These are phyloP conservation scores for Metschnikowia colocasiae DNA, from an alignment of 805 yeast species.

Conservation along the genomic window DNA sequence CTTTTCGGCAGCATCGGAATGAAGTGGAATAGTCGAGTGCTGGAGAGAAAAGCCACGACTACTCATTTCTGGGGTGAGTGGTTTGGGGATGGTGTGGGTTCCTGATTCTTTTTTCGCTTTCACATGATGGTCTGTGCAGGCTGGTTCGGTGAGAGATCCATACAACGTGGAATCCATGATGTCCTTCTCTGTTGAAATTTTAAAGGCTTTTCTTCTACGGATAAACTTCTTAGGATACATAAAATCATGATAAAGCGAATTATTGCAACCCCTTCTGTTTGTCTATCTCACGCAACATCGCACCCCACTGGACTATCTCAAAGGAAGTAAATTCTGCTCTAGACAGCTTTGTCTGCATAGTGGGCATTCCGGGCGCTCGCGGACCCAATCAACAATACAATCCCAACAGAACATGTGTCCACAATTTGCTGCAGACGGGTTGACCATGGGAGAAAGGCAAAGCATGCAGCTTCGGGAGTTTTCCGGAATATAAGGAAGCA, in stretches of 20 bases:
- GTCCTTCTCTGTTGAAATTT: neutral
- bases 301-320: slow-evolving; percentile 18
- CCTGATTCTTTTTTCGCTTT: slow-evolving; percentile 1
- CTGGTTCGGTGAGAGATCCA: neutral
- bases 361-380: slow-evolving; percentile 88
- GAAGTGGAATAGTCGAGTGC: slow-evolving; percentile 10
- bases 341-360: slow-evolving; percentile 72
- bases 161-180: neutral
- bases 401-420: slow-evolving; percentile 95
- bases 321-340: slow-evolving; percentile 60
- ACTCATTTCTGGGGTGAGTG: slow-evolving; percentile 8
- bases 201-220: neutral
- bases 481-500: slow-evolving; percentile 66
- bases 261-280: too few species aligned
- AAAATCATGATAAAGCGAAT: too few species aligned
- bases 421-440: slow-evolving; percentile 84
- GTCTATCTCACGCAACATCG: neutral
- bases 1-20: slow-evolving; percentile 12
- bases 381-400: slow-evolving; percentile 85
- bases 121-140: slow-evolving; percentile 1
- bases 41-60: slow-evolving; percentile 18
- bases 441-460: slow-evolving; percentile 73
- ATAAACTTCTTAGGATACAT: neutral
- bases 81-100: neutral
- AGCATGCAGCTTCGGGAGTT: slow-evolving; percentile 75